A percentile compares a stretch with the other conserved stretches of the same genome.
phyloP scores from a whole-genome alignment of 176 grass and related monocot genomes.

The Thinopyrum elongatum region DNA sequence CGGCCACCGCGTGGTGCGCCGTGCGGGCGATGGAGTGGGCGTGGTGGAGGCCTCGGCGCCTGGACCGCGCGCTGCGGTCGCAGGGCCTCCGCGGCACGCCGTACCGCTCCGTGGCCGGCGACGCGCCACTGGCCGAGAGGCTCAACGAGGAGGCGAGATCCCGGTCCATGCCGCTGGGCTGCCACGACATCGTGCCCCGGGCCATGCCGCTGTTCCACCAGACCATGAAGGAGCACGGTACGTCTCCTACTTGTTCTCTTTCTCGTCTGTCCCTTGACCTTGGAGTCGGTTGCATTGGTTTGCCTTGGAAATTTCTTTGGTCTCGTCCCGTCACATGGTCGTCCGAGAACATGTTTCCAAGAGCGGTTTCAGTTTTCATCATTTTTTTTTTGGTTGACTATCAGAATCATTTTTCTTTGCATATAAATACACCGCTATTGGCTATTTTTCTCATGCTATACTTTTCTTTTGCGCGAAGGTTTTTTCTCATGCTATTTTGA shows the following conservation, averaged over 20 bases:
- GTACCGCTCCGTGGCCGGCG: slow-evolving; percentile 49
- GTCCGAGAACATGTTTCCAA: neutral
- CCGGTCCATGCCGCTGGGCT: slow-evolving; percentile 42
- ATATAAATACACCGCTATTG: too few relatives aligned
- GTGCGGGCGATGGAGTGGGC: slow-evolving; percentile 47
- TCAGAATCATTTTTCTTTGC: too few relatives aligned
- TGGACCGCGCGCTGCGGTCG: slow-evolving; percentile 35
- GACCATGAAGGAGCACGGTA: slow-evolving; percentile 63
- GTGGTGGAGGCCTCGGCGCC: slow-evolving; percentile 58
- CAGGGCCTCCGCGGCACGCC: slow-evolving; percentile 62
- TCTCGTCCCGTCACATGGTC: neutral
- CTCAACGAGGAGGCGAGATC: slow-evolving; percentile 56
- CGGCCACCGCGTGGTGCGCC: slow-evolving; percentile 36
- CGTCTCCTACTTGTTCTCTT: neutral
- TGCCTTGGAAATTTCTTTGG: too few relatives aligned
- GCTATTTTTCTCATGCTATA: neutral
- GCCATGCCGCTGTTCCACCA: slow-evolving; percentile 44
- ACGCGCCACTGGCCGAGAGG: slow-evolving; percentile 29
- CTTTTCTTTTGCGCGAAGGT: too few relatives aligned
- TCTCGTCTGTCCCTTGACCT: neutral
- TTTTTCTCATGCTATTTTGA: too few relatives aligned
- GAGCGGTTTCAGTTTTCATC: neutral
- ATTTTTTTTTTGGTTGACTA: neutral
- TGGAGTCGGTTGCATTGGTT: neutral
- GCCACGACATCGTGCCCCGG: slow-evolving; percentile 51